Evolutionary conservation across 352 stramenopile species (phyloP), one percentile per base, ranked within the genome.

Genomic region (Phytophthora meadii): DNA sequence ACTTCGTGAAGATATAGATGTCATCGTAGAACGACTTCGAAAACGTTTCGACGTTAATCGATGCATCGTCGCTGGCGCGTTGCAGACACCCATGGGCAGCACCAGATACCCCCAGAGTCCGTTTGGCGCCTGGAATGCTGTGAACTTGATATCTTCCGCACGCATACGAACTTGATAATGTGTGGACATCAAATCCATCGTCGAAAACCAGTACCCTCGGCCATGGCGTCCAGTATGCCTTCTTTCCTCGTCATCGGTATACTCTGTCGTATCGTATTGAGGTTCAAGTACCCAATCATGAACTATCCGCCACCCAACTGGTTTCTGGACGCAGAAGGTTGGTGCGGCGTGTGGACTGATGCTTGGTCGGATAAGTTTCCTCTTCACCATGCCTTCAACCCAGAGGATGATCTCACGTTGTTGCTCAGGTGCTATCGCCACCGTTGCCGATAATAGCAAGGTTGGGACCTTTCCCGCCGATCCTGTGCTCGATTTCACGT

Each of bases 131-230:
- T 30, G 27, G 7, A 30, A 30, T 0, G 27, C 27, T 30, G 27
- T 30, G 27, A 30, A 30, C 27, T 30, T 30, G 27, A 30, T 30
- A 7, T 30, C 27, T 30, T 30, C 27, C 27, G 14, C 41, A 4
- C 37, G 42, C 65, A 75, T 74, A n/a, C 46, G 40, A 4, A 72
- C 60, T 57, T 75, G 60, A 28, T 70, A 76, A 47, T 57, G 72
- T 6, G 34, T 54, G 1, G 37, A 58, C 37, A 61, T 58, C 34
- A 65, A 39, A 46, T 72, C 62, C 44, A 75, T 68, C 7, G 46
- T 54, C 1, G 41, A 48, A 30, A 48, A 67, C 58, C 46, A 52
- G 9, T 24, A 27, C 28, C 22, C 28, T n/a, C 58, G 1, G 41
- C n/a, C 41, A 48, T 48, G 2, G n/a, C 19, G 7, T 48, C 41